Conservation (phyloP, 2,329 filamentous ascomycete genomes). For the Exophiala sp. region DNA sequence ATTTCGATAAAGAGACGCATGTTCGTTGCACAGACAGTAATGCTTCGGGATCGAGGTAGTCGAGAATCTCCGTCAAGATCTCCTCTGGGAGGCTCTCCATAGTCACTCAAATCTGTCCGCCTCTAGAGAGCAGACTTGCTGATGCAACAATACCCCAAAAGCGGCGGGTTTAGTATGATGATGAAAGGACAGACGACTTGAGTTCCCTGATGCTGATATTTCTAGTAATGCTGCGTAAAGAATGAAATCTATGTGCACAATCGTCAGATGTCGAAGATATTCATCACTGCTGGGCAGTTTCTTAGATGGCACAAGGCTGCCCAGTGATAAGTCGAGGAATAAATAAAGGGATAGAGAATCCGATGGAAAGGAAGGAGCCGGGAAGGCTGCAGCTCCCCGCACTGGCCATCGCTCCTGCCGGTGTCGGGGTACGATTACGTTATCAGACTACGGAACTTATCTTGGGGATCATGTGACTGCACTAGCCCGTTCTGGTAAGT, state of each 20-base stretch:
- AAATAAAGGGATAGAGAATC: not conserved
- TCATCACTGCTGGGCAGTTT: not conserved
- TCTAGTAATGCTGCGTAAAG: not conserved
- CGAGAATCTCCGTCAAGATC: conserved; percentile 57
- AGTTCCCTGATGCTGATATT: not conserved
- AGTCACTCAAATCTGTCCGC: not conserved
- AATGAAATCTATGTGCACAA: not conserved
- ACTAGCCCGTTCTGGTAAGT: too few species aligned
- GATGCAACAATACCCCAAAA: not conserved
- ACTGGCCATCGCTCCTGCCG: too few species aligned
- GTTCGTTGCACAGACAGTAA: conserved; percentile 64
- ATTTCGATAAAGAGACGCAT: conserved; percentile 57
- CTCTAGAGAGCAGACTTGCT: not conserved
- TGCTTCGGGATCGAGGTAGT: conserved; percentile 45
- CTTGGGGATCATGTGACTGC: too few species aligned
- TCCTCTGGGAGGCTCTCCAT: conserved; percentile 58
- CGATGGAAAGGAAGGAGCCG: not conserved
- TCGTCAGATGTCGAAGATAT: not conserved
- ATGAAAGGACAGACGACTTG: not conserved
- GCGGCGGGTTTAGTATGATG: too few species aligned
- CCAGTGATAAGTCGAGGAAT: not conserved
- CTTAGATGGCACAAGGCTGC: not conserved
- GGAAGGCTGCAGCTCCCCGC: conserved; percentile 1
- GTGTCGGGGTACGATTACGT: too few species aligned
- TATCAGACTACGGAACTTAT: too few species aligned